These are phyloP conservation scores for Phytophthora capsici DNA, from an alignment of 352 stramenopile species.

Conservation along the genomic window DNA sequence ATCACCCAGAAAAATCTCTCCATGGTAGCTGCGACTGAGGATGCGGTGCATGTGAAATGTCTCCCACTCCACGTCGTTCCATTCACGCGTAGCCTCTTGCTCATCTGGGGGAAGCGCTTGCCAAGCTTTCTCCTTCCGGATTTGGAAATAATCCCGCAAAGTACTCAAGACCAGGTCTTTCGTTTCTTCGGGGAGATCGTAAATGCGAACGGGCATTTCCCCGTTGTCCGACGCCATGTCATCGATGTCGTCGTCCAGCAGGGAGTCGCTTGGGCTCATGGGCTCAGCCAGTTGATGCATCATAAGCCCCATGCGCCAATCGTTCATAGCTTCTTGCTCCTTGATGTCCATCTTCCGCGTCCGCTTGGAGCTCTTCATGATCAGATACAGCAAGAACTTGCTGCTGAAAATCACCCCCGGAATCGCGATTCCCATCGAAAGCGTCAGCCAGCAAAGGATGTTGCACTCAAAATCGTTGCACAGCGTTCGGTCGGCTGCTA, in stretches of 20 bases:
- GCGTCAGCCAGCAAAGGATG: constrained; percentile 67
- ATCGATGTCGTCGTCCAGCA: constrained; percentile 37
- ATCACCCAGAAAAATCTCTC: constrained; percentile 69
- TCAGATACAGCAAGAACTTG: constrained; percentile 56
- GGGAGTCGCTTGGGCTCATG: constrained; percentile 33
- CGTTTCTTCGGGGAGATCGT: constrained; percentile 61
- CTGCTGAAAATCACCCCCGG: constrained; percentile 57
- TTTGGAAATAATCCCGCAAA: constrained; percentile 67
- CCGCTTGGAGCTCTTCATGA: constrained; percentile 48
- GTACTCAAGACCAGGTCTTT: constrained; percentile 66
- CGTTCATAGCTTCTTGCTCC: constrained; percentile 71
- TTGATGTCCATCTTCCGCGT: constrained; percentile 53
- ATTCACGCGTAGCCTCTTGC: constrained; percentile 41
- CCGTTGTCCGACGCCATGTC: constrained; percentile 31
- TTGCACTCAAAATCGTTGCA: constrained; percentile 65
- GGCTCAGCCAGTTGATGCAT: constrained; percentile 58
- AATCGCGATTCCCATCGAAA: constrained; percentile 56
- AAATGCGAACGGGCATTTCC: constrained; percentile 53
- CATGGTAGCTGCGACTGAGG: constrained; percentile 65
- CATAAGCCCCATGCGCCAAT: constrained; percentile 72
- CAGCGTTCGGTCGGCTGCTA: constrained; percentile 38
- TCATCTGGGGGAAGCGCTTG: constrained; percentile 24
- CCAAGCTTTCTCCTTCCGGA: constrained; percentile 55
- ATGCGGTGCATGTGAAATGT: constrained; percentile 71
- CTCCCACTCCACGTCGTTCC: constrained; percentile 64